Evolutionary conservation across 352 stramenopile species (phyloP).

Genomic region (Blastocystis sp.): DNA sequence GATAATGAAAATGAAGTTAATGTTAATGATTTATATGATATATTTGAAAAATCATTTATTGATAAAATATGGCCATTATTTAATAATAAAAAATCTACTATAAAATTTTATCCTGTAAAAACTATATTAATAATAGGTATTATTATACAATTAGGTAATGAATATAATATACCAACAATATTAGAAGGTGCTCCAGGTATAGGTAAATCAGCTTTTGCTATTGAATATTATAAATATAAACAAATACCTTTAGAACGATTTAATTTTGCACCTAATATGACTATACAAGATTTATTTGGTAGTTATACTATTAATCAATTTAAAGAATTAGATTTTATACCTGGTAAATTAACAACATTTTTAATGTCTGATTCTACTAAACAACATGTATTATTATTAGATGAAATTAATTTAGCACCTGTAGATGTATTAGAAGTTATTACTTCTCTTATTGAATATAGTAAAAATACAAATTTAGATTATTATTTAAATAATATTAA

Average conservation of each 20-base stretch:
- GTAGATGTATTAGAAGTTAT: conserved; percentile 14
- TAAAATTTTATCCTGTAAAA: neutral
- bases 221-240: too few relatives aligned
- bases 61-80: neutral
- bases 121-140: neutral
- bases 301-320: conserved; percentile 10
- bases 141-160: neutral
- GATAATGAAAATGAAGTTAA: too few relatives aligned
- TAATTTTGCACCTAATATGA: conserved; percentile 17
- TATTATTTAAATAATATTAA: too few relatives aligned
- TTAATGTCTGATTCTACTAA: neutral
- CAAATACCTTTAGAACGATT: too few relatives aligned
- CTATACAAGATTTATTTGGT: conserved; percentile 1
- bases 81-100: neutral
- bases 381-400: neutral
- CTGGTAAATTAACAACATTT: conserved; percentile 3
- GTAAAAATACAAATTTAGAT: neutral
- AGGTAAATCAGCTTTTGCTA: conserved; percentile 2
- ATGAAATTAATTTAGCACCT: conserved; percentile 23
- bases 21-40: neutral
- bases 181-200: conserved; percentile 2
- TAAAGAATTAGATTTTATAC: neutral
- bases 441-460: conserved; percentile 1
- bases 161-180: conserved; percentile 1
- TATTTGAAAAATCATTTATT: neutral